Conservation (phyloP, 2,329 filamentous ascomycete species). For the Xylariaceae sp. region DNA sequence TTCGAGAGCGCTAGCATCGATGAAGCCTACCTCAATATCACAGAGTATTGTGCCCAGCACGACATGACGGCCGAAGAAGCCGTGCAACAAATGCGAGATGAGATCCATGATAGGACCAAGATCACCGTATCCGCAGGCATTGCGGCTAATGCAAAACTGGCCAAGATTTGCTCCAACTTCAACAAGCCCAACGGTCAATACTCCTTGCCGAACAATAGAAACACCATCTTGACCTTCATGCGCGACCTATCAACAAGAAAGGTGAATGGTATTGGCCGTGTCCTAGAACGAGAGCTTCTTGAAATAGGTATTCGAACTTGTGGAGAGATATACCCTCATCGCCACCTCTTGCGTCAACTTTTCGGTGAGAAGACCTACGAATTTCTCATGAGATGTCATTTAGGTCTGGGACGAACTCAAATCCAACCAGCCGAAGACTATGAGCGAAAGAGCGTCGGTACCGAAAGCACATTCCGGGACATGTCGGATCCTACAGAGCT, state of each 20-base stretch:
- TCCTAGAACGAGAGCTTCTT: conserved; percentile 88
- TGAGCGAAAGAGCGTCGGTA: conserved; percentile 92
- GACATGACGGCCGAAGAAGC: conserved; percentile 73
- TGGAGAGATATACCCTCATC: conserved; percentile 81
- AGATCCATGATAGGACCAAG: conserved; percentile 77
- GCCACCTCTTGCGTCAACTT: conserved; percentile 75
- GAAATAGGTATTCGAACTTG: conserved; percentile 88
- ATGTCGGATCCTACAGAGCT: conserved; percentile 73
- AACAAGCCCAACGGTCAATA: conserved; percentile 98
- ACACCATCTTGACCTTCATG: conserved; percentile 86
- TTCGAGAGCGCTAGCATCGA: conserved; percentile 96
- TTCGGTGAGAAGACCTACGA: conserved; percentile 93
- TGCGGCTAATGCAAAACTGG: conserved; percentile 88
- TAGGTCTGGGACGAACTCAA: conserved; percentile 84
- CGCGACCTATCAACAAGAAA: conserved; percentile 82
- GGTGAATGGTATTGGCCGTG: conserved; percentile 92
- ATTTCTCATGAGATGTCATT: conserved; percentile 82
- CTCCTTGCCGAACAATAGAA: conserved; percentile 72
- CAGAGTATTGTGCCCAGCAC: conserved; percentile 78
- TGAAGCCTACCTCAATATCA: conserved; percentile 96
- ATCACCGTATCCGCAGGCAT: conserved; percentile 95
- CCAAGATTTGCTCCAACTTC: conserved; percentile 93
- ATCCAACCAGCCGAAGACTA: conserved; percentile 88
- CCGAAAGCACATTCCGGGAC: conserved; percentile 89
- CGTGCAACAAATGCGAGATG: conserved; percentile 77